These are phyloP conservation scores for Trichoderma citrinoviride DNA, from an alignment of 2,329 filamentous ascomycete genomes.

Conservation along the genomic window DNA sequence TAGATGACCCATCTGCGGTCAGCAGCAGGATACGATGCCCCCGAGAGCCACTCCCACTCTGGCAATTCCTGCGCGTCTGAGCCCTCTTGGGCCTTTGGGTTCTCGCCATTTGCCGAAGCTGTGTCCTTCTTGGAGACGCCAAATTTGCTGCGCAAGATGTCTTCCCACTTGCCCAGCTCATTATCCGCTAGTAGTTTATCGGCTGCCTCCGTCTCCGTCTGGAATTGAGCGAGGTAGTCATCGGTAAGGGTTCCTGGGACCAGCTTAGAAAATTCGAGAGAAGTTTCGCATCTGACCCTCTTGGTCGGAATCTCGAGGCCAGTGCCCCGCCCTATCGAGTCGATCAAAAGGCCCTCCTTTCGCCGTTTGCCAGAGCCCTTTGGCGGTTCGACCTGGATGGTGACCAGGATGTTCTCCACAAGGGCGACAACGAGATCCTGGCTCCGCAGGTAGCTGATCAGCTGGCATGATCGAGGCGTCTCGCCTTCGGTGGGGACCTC, in stretches of 20 bases:
- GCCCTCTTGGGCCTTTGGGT: conserved; percentile 21
- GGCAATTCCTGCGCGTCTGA: conserved; percentile 33
- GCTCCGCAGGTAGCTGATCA: conserved; percentile 63
- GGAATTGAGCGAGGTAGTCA: conserved; percentile 47
- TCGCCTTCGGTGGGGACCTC: conserved; percentile 39
- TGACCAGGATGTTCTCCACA: conserved; percentile 61
- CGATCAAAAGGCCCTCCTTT: conserved; percentile 64
- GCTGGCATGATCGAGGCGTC: conserved; percentile 39
- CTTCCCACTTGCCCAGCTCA: conserved; percentile 50
- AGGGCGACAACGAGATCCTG: conserved; percentile 65
- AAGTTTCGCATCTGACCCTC: conserved; percentile 33
- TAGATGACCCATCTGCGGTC: conserved; percentile 66
- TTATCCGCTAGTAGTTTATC: conserved; percentile 48
- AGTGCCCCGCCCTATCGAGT: conserved; percentile 68
- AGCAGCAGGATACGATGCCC: conserved; percentile 49
- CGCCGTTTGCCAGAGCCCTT: conserved; percentile 54
- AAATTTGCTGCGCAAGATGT: conserved; percentile 49
- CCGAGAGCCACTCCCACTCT: conserved; percentile 52
- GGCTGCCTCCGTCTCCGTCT: conserved; percentile 45
- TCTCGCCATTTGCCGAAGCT: conserved; percentile 26
- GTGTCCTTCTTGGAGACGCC: conserved; percentile 36
- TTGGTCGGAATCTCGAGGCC: conserved; percentile 39
- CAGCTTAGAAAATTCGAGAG: conserved; percentile 36
- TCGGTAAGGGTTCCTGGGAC: conserved; percentile 52
- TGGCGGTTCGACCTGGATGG: conserved; percentile 65